Base-by-base conservation (phyloP, 106 monocot genomes). In the Acorus gramineus region DNA sequence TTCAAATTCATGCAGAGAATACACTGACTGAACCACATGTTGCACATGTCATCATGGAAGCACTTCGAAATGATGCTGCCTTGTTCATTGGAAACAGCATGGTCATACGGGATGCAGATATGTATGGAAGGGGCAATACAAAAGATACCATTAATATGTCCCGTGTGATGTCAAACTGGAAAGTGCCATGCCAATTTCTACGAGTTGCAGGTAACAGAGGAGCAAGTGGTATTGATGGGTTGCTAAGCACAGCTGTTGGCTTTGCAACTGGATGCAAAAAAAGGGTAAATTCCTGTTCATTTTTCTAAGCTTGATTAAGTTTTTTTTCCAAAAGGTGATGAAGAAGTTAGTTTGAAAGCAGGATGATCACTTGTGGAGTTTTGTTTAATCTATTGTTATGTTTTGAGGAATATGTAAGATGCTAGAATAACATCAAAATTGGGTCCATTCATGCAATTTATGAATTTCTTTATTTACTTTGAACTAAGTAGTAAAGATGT, bases 71-170 rank as follows among this genome's bases (percentile, higher is more conserved):
- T 75, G 78, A 82, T 74, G 58, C 70, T 72, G 80, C 78, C 53
- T 74, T 95, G 62, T 95, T 95, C 70, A 8, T 95, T 79, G 95
- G 95, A 50, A 95, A 95, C 70, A 95, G 95, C 70, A 95, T 95
- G 95, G 80, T 69, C 52, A 87, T 95, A 73, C 72, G 95, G 44
- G 87, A 95, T 65, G 45, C 82, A 44, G 84, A 95, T 70, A 95
- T 95, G 95, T 95, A 87, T 75, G 90, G 79, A 56, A 82, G 56
- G 49, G 82, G 90, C 50, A 78, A 74, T 62, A 14, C 72, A 8
- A 69, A 70, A 70, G 57, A 72, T 63, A 47, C 4, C 47, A 66
- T 9, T 47, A 45, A 49, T 69, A 44, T 46, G 70, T 11, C 14
- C 11, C 48, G 63, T 51, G 5, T 60, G 13, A 42, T 58, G 11